These are phyloP conservation scores for Saccharomyces hybrid DNA, from an alignment of 1,139 yeast genomes.

Conservation along the genomic window DNA sequence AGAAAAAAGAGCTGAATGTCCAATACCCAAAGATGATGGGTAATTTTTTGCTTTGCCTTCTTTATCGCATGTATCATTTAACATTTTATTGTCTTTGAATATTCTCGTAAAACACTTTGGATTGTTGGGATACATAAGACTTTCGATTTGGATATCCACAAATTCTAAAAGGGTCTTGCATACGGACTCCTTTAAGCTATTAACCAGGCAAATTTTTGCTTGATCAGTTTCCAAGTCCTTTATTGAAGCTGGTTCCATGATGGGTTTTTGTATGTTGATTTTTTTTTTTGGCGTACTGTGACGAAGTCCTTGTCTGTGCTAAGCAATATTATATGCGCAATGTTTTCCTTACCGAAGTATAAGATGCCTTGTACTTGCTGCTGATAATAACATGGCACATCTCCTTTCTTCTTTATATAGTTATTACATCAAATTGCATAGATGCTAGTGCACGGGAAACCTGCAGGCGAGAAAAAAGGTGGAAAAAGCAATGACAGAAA, in stretches of 20 bases:
- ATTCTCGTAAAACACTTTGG: neutral
- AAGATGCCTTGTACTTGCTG: too few relatives aligned
- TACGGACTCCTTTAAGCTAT: constrained; percentile 11
- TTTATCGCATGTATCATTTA: neutral
- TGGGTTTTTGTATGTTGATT: neutral
- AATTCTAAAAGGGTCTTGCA: constrained; percentile 18
- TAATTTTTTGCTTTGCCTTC: neutral
- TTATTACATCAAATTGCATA: too few relatives aligned
- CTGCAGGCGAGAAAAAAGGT: too few relatives aligned
- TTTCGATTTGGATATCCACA: constrained; percentile 22
- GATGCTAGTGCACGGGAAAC: too few relatives aligned
- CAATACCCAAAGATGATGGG: neutral
- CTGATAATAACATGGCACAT: too few relatives aligned
- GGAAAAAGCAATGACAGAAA: too few relatives aligned
- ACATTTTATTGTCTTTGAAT: neutral
- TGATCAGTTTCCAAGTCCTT: neutral
- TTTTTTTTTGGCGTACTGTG: neutral
- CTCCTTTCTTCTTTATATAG: too few relatives aligned
- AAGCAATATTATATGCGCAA: too few relatives aligned
- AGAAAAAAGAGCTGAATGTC: neutral
- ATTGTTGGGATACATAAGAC: constrained; percentile 23
- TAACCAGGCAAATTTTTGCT: neutral
- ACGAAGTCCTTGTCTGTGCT: too few relatives aligned
- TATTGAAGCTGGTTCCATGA: neutral
- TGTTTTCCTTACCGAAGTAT: too few relatives aligned